These are phyloP conservation scores for Psilocybe cubensis DNA, from an alignment of 768 basidiomycete genomes.

Conservation along the genomic window DNA sequence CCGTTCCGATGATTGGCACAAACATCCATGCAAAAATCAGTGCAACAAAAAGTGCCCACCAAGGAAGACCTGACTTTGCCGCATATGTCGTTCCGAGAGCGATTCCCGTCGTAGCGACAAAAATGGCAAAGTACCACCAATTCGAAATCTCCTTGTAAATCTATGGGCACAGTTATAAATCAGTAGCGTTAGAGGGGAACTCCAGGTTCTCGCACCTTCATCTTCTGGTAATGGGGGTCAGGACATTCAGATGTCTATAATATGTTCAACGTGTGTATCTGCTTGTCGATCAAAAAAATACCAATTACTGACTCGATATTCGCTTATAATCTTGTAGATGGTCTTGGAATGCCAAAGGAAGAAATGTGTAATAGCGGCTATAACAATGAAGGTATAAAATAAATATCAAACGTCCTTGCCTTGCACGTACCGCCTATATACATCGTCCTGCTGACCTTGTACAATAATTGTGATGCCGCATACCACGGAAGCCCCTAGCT, in stretches of 20 bases:
- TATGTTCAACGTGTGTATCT: constrained; percentile 11
- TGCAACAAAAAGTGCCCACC: constrained; percentile 41
- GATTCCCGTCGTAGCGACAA: constrained; percentile 31
- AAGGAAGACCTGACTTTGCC: constrained; percentile 38
- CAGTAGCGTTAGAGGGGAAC: background rate
- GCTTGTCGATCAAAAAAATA: too few species aligned
- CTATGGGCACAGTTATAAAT: constrained; percentile 8
- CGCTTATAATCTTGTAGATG: constrained; percentile 36
- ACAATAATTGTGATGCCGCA: constrained; percentile 46
- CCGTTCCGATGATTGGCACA: constrained; percentile 51
- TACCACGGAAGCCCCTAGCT: constrained; percentile 41
- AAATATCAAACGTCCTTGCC: background rate
- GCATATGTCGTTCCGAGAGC: constrained; percentile 38
- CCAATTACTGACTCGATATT: constrained; percentile 20
- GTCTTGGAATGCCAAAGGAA: constrained; percentile 51
- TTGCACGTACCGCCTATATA: constrained; percentile 36
- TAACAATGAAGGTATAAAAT: background rate
- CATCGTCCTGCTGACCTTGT: constrained; percentile 38
- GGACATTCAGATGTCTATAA: constrained; percentile 34
- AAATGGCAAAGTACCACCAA: constrained; percentile 38
- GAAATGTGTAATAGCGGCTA: constrained; percentile 51
- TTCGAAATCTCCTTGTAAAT: constrained; percentile 38
- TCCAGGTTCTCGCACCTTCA: constrained; percentile 33
- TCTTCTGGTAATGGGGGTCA: constrained; percentile 40
- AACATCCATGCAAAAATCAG: constrained; percentile 49